Base-by-base conservation (phyloP, 176 grass and related monocot species). In the Lolium multiflorum region DNA sequence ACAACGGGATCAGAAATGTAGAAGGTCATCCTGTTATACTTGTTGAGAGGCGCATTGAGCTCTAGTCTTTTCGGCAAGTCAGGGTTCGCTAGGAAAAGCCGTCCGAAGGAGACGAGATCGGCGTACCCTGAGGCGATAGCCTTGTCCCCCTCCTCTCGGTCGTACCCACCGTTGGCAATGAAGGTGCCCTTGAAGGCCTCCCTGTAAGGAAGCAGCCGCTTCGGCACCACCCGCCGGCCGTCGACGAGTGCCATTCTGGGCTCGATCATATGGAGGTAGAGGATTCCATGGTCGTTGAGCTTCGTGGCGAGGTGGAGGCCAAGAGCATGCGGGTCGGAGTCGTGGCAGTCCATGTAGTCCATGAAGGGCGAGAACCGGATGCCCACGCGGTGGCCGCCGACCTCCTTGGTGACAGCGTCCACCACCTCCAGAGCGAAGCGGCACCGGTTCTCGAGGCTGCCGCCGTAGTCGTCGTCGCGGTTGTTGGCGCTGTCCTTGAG, bases 221-320 rank as follows among this genome's bases (percentile, higher is more conserved):
- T 78, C 3, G 28, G 66, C 38, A 86, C 65, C 10, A 43, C 63
- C 4, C 26, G 80, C 16, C 49, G 60, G 25, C 80, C 80, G 1
- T 82, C 80, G 47, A 82, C 47, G 28, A 82, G 63, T 11, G 48
- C 81, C 84, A 87, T 74, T 26, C 64, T 60, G 0, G 85, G 68
- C 69, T 87, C 85, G n/a, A 87, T n/a, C 43, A 74, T 41, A 44
- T 87, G 78, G 25, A 68, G 63, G 68, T 81, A 87, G 18, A 87
- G 78, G 22, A 87, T 16, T 20, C 68, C 26, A 4, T 39, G 58
- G 12, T 74, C 69, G 81, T 43, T 52, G 15, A 82, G 80, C n/a
- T 31, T 13, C 1, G 9, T 25, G 0, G 20, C 80, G 11, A 82
- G 7, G 57, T 87, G 69, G 1, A 87, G 65, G 20, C 41, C 85